These are phyloP conservation scores for Tolypocladium capitatum DNA, from an alignment of 2,329 filamentous ascomycete species.

Conservation along the genomic window DNA sequence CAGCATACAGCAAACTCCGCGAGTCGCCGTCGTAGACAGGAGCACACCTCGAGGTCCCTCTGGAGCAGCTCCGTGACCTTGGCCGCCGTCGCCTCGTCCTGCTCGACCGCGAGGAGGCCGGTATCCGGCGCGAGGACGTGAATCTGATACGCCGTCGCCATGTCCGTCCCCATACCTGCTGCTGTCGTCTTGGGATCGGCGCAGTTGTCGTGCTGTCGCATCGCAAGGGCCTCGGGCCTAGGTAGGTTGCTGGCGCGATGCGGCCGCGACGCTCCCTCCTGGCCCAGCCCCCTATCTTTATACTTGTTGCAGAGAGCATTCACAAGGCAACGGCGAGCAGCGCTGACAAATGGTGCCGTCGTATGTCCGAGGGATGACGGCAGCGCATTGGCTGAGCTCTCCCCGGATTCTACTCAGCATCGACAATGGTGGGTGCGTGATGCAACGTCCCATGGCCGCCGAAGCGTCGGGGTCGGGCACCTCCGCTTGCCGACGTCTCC, in stretches of 20 bases:
- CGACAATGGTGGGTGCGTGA: too few relatives aligned
- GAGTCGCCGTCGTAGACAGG: background rate
- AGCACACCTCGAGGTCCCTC: conserved; percentile 54
- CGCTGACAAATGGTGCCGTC: background rate
- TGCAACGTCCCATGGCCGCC: too few relatives aligned
- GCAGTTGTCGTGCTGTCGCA: background rate
- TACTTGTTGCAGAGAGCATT: background rate
- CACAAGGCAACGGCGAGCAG: background rate
- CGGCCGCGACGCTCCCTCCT: background rate
- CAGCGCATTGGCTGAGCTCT: background rate
- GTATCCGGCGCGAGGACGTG: conserved; percentile 33
- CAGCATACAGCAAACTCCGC: too few relatives aligned
- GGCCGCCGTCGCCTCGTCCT: conserved; percentile 45
- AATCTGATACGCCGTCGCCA: conserved; percentile 36
- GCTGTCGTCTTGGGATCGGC: background rate
- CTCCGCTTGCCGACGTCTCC: too few relatives aligned
- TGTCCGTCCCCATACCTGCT: conserved; percentile 7
- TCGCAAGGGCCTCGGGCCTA: too few relatives aligned
- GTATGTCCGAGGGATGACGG: background rate
- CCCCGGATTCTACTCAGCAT: background rate
- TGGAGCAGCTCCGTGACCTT: conserved; percentile 58
- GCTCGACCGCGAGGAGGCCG: conserved; percentile 32
- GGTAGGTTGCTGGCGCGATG: background rate
- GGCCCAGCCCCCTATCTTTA: background rate
- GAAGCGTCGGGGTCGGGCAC: too few relatives aligned